phyloP scores from a whole-genome alignment of 352 stramenopile genomes.

The Plasmopara viticola region DNA sequence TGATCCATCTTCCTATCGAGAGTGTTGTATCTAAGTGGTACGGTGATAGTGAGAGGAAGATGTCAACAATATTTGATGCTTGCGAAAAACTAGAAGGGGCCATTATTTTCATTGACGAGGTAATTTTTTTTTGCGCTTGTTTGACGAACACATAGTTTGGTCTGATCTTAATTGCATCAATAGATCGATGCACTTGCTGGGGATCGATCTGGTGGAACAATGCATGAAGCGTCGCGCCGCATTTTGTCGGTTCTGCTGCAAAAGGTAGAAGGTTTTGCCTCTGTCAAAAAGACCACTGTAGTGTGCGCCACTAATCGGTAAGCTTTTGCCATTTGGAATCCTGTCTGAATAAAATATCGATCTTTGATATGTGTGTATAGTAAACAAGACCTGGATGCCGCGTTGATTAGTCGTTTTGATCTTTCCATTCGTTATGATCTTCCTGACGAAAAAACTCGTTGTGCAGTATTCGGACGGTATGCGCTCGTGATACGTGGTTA shows the following conservation, averaged over 20 bases:
- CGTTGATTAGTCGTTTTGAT: constrained; percentile 91
- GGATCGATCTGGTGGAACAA: constrained; percentile 78
- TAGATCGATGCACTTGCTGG: constrained; percentile 88
- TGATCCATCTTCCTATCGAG: constrained; percentile 93
- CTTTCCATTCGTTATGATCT: constrained; percentile 90
- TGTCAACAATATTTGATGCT: constrained; percentile 91
- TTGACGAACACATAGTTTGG: neutral
- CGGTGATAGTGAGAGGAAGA: constrained; percentile 92
- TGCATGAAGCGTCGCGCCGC: constrained; percentile 90
- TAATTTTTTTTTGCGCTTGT: constrained; percentile 9
- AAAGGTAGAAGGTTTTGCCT: constrained; percentile 91
- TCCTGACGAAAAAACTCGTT: constrained; percentile 73
- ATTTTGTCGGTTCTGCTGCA: constrained; percentile 90
- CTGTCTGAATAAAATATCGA: neutral
- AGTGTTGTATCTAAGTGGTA: constrained; percentile 94
- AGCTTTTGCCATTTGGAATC: neutral
- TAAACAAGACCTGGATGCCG: constrained; percentile 90
- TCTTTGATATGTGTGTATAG: neutral
- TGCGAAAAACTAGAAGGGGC: constrained; percentile 88
- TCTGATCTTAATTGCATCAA: neutral
- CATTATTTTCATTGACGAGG: constrained; percentile 95
- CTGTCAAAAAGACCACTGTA: constrained; percentile 88
- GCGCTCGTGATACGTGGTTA: neutral
- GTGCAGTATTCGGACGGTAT: constrained; percentile 85
- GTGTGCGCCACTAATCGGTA: constrained; percentile 90